A percentile compares a stretch with the other conserved stretches of the same genome.
These are phyloP conservation scores for Diaporthe helianthi DNA, from an alignment of 2,329 filamentous ascomycete species.

Conservation along the genomic window DNA sequence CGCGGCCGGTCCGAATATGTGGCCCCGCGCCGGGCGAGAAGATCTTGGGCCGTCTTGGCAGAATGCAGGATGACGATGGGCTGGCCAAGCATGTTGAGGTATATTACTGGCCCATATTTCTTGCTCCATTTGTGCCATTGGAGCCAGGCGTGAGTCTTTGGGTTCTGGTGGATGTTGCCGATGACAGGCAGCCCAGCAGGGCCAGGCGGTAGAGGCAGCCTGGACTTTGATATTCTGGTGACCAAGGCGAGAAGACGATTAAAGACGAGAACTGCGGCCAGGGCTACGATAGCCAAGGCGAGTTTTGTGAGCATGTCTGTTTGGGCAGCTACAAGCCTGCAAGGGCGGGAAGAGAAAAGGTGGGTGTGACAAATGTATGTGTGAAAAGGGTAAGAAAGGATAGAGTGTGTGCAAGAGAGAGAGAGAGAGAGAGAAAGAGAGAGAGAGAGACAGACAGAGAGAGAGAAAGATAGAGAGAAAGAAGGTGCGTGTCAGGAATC, in stretches of 20 bases:
- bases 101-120: conserved; percentile 41
- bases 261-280: conserved; percentile 22
- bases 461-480: too few species aligned
- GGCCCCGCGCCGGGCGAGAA: conserved; percentile 49
- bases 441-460: too few species aligned
- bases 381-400: not conserved
- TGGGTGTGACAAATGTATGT: not conserved
- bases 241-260: not conserved
- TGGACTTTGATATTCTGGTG: not conserved
- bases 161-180: conserved; percentile 23
- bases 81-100: conserved; percentile 46
- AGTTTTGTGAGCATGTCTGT: conserved; percentile 16
- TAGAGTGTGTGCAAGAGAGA: not conserved
- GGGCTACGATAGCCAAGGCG: conserved; percentile 4
- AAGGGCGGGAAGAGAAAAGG: not conserved
- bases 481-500: not conserved
- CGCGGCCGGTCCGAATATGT: conserved; percentile 50
- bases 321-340: conserved; percentile 2
- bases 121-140: conserved; percentile 36
- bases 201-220: conserved; percentile 22
- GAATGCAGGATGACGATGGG: conserved; percentile 48
- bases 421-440: too few species aligned
- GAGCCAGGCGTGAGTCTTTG: conserved; percentile 8
- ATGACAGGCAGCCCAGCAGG: conserved; percentile 26
- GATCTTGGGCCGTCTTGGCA: conserved; percentile 46